These are phyloP conservation scores for Amphibolis antarctica DNA, from an alignment of 106 monocot genomes.

Conservation along the genomic window DNA sequence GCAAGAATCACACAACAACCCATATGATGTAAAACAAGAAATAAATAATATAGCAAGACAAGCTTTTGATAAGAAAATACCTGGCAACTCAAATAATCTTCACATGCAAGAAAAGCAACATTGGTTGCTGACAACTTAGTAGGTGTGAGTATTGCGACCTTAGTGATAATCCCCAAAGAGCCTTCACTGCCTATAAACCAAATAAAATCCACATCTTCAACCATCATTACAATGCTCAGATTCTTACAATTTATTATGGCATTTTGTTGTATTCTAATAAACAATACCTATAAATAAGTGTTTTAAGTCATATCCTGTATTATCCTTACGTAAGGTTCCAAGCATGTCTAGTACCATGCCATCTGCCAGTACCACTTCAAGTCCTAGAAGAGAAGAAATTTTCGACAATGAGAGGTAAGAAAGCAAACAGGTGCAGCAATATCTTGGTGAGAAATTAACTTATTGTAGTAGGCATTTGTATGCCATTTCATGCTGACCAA, in stretches of 20 bases:
- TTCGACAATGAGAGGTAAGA: not conserved
- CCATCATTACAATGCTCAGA: not conserved
- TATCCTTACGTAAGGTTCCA: constrained; percentile 81
- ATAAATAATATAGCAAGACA: too few species aligned
- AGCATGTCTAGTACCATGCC: constrained; percentile 93
- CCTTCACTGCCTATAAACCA: constrained; percentile 82
- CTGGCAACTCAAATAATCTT: constrained; percentile 84
- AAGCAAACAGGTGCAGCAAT: not conserved
- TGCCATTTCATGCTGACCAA: too few species aligned
- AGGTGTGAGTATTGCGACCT: constrained; percentile 81
- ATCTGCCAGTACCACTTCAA: constrained; percentile 90
- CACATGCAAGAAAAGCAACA: constrained; percentile 82
- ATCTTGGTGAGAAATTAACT: too few species aligned
- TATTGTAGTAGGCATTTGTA: too few species aligned
- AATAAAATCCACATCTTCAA: not conserved
- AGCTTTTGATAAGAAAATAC: too few species aligned
- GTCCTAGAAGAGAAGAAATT: constrained; percentile 39
- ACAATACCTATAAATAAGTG: constrained; percentile 85
- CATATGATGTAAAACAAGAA: too few species aligned
- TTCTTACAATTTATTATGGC: not conserved
- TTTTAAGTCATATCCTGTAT: constrained; percentile 97
- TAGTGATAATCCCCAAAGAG: constrained; percentile 81
- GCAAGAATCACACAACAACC: too few species aligned
- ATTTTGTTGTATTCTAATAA: not conserved
- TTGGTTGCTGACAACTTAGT: constrained; percentile 61